These are phyloP conservation scores for Moniliophthora roreri DNA, from an alignment of 1,284 basidiomycete genomes.

Conservation along the genomic window DNA sequence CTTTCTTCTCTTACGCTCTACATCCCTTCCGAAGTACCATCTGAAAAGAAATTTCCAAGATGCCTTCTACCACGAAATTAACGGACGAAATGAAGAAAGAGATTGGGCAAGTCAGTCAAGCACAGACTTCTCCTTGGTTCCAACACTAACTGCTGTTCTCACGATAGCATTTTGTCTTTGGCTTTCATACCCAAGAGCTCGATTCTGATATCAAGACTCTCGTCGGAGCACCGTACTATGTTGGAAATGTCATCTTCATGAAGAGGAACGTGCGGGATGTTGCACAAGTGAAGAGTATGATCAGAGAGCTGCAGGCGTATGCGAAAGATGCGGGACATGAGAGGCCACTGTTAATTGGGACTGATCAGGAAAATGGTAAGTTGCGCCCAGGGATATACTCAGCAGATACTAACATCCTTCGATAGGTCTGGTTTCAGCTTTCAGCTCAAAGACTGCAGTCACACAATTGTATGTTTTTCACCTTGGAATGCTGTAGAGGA, in stretches of 20 bases:
- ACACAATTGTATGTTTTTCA: background rate
- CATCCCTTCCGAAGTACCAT: too few species aligned
- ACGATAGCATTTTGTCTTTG: conserved; percentile 67
- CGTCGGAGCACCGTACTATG: conserved; percentile 54
- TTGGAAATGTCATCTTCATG: conserved; percentile 69
- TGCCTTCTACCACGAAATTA: too few species aligned
- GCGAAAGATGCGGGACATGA: conserved; percentile 57
- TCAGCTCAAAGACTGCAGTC: background rate
- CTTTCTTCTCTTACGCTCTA: too few species aligned
- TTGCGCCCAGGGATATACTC: background rate
- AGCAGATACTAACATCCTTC: background rate
- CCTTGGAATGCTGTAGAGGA: background rate
- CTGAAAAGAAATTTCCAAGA: too few species aligned
- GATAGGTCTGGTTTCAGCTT: background rate
- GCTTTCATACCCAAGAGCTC: conserved; percentile 58
- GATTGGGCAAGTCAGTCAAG: conserved; percentile 49
- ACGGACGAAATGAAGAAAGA: conserved; percentile 43
- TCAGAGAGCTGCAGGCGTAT: conserved; percentile 49
- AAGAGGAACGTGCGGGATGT: conserved; percentile 60
- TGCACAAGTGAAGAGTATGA: conserved; percentile 46
- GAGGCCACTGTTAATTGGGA: conserved; percentile 61
- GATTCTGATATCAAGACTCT: conserved; percentile 54
- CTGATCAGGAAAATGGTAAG: conserved; percentile 70
- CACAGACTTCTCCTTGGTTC: background rate
- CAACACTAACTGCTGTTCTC: background rate